These are phyloP conservation scores for sorghum (Sorghum bicolor) DNA, from an alignment of 176 grass and related monocot genomes.

Conservation along the genomic window DNA sequence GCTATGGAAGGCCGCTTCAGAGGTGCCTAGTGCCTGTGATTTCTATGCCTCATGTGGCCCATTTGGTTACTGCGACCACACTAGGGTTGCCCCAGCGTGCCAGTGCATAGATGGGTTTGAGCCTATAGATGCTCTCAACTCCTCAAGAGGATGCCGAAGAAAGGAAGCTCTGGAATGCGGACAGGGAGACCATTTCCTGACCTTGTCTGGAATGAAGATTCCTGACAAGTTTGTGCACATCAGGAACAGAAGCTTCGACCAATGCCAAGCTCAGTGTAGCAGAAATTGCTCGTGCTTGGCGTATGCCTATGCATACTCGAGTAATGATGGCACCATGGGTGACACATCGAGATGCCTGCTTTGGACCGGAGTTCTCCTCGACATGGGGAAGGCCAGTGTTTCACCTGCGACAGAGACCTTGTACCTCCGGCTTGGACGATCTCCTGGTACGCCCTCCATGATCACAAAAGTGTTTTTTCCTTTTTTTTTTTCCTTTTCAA, in stretches of 20 bases:
- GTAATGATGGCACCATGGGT: accelerated
- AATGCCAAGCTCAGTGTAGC: constrained; percentile 28
- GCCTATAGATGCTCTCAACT: background rate
- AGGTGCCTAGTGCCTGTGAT: constrained; percentile 2
- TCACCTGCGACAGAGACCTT: background rate
- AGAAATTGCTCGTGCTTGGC: constrained; percentile 52
- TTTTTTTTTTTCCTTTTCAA: no score
- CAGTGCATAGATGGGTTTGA: constrained; percentile 37
- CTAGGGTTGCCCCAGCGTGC: background rate
- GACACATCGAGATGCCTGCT: constrained; percentile 39
- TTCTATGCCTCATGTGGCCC: constrained; percentile 23
- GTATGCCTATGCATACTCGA: constrained; percentile 6
- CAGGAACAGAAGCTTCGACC: constrained; percentile 27
- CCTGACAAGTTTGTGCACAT: background rate
- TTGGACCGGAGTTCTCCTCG: constrained; percentile 44
- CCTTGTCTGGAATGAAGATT: background rate
- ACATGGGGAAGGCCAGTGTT: background rate
- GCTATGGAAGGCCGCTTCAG: background rate
- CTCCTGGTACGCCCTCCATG: background rate
- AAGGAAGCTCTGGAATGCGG: background rate
- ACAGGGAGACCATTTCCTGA: background rate
- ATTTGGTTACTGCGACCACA: constrained; percentile 27
- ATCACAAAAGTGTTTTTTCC: no score
- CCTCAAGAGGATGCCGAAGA: background rate
- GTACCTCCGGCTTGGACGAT: background rate